Conservation (phyloP, 106 monocot genomes). For the Allium cepa region DNA sequence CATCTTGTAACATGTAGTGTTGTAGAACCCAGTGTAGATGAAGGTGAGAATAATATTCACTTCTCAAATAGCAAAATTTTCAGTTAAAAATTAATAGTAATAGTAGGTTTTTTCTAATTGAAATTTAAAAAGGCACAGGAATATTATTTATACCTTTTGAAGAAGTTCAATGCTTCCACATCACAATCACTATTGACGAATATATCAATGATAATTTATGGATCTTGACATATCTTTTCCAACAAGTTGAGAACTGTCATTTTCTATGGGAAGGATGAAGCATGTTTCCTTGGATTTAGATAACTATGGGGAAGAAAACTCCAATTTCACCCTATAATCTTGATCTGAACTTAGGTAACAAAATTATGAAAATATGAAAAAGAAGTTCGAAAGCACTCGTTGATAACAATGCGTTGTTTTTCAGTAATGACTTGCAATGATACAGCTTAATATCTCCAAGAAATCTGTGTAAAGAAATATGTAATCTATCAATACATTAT, state of each 20-base stretch:
- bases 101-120: too few relatives aligned
- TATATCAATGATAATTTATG: slow-evolving; percentile 85
- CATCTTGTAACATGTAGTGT: too few relatives aligned
- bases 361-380: slow-evolving; percentile 71
- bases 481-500: background rate
- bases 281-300: slow-evolving; percentile 85
- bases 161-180: slow-evolving; percentile 91
- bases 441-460: slow-evolving; percentile 96
- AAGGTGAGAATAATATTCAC: too few relatives aligned
- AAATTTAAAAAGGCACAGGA: background rate
- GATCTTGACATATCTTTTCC: slow-evolving; percentile 85
- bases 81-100: too few relatives aligned
- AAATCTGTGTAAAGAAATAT: slow-evolving; percentile 49
- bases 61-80: too few relatives aligned
- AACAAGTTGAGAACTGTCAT: slow-evolving; percentile 84
- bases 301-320: slow-evolving; percentile 96
- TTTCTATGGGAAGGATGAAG: slow-evolving; percentile 94
- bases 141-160: too few relatives aligned
- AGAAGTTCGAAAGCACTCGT: slow-evolving; percentile 98
- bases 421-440: slow-evolving; percentile 90
- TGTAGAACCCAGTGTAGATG: too few relatives aligned
- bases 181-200: slow-evolving; percentile 99
- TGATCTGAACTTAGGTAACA: slow-evolving; percentile 81
- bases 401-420: slow-evolving; percentile 83
- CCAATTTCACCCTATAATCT: slow-evolving; percentile 94